These are phyloP conservation scores for Ramaria sp. DNA, from an alignment of 768 basidiomycete genomes.

Conservation along the genomic window DNA sequence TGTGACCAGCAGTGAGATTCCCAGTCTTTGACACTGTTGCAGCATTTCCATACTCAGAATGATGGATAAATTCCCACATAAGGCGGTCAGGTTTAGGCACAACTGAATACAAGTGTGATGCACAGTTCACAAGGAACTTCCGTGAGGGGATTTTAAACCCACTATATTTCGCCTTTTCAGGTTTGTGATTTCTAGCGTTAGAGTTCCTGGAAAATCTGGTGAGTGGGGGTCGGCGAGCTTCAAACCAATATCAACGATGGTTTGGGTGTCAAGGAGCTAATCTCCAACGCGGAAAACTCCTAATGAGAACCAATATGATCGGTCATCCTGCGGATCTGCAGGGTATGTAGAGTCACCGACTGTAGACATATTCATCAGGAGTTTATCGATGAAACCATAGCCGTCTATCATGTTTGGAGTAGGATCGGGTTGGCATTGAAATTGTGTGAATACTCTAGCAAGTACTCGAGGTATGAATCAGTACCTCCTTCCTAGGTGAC, in stretches of 20 bases:
- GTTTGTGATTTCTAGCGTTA: neutral
- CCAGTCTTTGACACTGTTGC: neutral
- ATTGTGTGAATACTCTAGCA: constrained; percentile 59
- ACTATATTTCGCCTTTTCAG: neutral
- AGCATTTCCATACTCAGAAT: neutral
- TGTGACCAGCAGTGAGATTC: neutral
- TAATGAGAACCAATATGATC: constrained; percentile 60
- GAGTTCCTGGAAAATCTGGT: neutral
- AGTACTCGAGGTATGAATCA: constrained; percentile 70
- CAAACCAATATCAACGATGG: constrained; percentile 53
- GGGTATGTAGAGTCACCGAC: constrained; percentile 52
- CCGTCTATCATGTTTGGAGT: constrained; percentile 55
- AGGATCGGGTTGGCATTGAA: constrained; percentile 54
- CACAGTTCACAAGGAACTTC: neutral
- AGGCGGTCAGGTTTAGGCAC: neutral
- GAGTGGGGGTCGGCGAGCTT: constrained; percentile 57
- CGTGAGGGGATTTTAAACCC: neutral
- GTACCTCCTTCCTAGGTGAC: constrained; percentile 52
- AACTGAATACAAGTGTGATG: neutral
- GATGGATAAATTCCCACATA: neutral
- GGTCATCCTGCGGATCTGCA: constrained; percentile 45
- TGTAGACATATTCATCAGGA: constrained; percentile 50
- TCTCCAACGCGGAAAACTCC: constrained; percentile 66
- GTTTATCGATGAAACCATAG: constrained; percentile 62
- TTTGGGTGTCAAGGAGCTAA: constrained; percentile 64